Evolutionary conservation across 257 asterid genomes (phyloP).

Genomic region (Avicennia marina): DNA sequence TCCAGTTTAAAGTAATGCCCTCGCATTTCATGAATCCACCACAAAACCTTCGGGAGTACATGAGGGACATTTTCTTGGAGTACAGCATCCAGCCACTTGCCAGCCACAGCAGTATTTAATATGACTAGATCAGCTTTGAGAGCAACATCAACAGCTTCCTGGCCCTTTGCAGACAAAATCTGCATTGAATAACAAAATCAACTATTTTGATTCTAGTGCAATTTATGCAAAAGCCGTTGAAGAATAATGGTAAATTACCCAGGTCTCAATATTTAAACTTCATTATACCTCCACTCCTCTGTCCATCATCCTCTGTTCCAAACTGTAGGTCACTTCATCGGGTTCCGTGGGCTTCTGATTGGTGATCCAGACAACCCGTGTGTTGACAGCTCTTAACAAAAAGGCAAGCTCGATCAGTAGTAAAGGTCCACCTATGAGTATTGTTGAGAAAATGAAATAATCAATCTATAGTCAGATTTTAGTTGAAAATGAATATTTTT

Average conservation of each 20-base stretch:
- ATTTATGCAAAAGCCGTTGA: no score
- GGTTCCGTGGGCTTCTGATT: conserved; percentile 57
- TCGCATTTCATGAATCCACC: conserved; percentile 99
- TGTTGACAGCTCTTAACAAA: conserved; percentile 63
- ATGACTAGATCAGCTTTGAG: conserved; percentile 79
- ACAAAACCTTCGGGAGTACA: conserved; percentile 92
- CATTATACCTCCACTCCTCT: conserved; percentile 63
- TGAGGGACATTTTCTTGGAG: conserved; percentile 64
- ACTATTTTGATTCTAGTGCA: no score
- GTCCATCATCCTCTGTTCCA: conserved; percentile 65
- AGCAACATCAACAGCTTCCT: conserved; percentile 73
- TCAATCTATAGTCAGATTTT: no score
- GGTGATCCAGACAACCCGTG: conserved; percentile 74
- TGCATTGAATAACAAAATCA: conserved; percentile 19
- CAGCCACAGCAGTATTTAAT: conserved; percentile 94
- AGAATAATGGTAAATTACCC: background rate
- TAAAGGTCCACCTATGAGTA: no score
- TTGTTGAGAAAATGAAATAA: no score
- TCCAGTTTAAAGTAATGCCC: conserved; percentile 97
- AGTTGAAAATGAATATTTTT: no score
- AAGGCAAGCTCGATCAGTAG: conserved; percentile 85
- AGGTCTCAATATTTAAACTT: background rate
- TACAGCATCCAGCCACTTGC: conserved; percentile 96
- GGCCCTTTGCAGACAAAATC: conserved; percentile 75
- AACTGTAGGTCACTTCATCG: conserved; percentile 57